These are phyloP conservation scores for Penicillium roqueforti DNA, from an alignment of 495 filamentous ascomycete species.

Conservation along the genomic window DNA sequence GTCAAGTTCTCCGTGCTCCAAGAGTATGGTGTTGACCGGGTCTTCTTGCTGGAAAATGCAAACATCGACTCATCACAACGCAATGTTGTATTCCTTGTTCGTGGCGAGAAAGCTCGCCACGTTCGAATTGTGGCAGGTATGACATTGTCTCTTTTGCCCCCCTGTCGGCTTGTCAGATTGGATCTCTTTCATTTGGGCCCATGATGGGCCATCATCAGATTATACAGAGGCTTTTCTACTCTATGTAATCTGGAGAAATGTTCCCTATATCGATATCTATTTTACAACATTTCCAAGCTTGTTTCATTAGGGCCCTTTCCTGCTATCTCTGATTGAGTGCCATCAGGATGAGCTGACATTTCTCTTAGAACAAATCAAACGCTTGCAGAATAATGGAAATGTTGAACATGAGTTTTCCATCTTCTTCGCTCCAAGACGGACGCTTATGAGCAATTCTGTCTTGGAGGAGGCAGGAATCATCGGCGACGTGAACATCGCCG, in stretches of 20 bases:
- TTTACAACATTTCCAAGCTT: constrained; percentile 35
- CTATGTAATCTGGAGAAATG: constrained; percentile 59
- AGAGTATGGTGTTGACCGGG: constrained; percentile 94
- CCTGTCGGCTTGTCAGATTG: constrained; percentile 2
- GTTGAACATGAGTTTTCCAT: constrained; percentile 92
- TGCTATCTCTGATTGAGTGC: constrained; percentile 35
- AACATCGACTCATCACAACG: constrained; percentile 90
- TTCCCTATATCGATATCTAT: constrained; percentile 55
- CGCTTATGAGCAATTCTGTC: constrained; percentile 84
- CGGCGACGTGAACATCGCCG: constrained; percentile 83
- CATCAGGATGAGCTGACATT: constrained; percentile 58
- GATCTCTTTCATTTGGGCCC: neutral
- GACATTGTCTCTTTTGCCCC: constrained; percentile 25
- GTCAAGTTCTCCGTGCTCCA: constrained; percentile 88
- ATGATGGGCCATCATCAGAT: constrained; percentile 57
- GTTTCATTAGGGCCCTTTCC: constrained; percentile 43
- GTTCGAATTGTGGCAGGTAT: constrained; percentile 84
- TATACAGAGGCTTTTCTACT: constrained; percentile 53
- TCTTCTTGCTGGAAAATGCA: constrained; percentile 92
- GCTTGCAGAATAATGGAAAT: constrained; percentile 76
- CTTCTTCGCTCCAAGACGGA: constrained; percentile 89
- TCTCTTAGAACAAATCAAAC: constrained; percentile 79
- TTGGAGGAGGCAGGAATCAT: constrained; percentile 90
- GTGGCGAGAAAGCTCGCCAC: constrained; percentile 80
- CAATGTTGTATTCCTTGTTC: constrained; percentile 89